Percentiles rank a stretch among this genome's conserved stretches.
These are phyloP conservation scores for Spirogloea muscicola DNA, from an alignment of 139 green algal species.

Conservation along the genomic window DNA sequence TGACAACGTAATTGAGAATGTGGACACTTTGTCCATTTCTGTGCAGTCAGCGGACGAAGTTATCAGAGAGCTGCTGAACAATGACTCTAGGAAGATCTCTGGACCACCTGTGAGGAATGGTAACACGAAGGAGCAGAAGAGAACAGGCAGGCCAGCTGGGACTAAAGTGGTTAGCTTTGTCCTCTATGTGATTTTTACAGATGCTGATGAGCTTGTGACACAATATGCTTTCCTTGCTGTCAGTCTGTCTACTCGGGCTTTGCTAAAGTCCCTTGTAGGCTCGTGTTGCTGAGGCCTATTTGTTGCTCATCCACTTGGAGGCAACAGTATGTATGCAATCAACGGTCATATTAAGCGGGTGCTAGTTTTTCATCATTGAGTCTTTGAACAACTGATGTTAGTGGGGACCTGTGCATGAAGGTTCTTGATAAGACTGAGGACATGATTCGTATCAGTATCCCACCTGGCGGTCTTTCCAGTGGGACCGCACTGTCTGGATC, in stretches of 20 bases:
- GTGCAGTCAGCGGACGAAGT: neutral
- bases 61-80: neutral
- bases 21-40: neutral
- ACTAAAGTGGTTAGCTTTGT: slow-evolving; percentile 17
- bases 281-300: too few relatives aligned
- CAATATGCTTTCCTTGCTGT: too few relatives aligned
- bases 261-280: neutral
- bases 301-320: too few relatives aligned
- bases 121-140: neutral
- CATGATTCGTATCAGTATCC: slow-evolving; percentile 14
- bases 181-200: too few relatives aligned
- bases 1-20: neutral
- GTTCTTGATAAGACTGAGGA: neutral
- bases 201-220: neutral
- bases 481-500: slow-evolving; percentile 25
- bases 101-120: too few relatives aligned
- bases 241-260: slow-evolving; percentile 15
- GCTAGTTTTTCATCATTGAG: neutral
- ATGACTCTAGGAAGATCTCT: neutral
- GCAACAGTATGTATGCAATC: neutral
- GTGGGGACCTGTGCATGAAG: slow-evolving; percentile 16
- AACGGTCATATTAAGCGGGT: neutral
- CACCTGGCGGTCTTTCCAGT: slow-evolving; percentile 54
- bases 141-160: neutral
- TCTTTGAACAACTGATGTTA: neutral